phyloP scores from a whole-genome alignment of 768 basidiomycete species.

The Lyophyllum decastes region DNA sequence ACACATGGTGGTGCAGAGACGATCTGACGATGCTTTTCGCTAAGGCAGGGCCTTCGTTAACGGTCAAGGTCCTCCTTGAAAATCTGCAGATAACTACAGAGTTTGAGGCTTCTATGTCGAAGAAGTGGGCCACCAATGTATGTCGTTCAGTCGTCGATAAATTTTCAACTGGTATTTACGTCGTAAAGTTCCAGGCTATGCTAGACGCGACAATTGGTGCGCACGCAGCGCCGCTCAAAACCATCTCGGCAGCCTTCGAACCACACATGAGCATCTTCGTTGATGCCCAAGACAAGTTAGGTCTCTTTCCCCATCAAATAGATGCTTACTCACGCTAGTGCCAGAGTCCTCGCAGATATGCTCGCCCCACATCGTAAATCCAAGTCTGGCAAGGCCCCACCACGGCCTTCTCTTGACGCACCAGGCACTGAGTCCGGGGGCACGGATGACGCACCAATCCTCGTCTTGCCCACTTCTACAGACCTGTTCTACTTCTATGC shows the following conservation, averaged over 20 bases:
- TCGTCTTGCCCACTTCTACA: conserved; percentile 89
- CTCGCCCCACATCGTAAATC: conserved; percentile 73
- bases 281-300: conserved; percentile 93
- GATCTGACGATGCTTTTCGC: conserved; percentile 82
- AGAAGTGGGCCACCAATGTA: conserved; percentile 82
- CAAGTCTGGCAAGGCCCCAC: conserved; percentile 40
- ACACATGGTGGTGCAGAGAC: conserved; percentile 49
- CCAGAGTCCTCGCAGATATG: conserved; percentile 88
- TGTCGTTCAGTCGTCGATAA: conserved; percentile 9
- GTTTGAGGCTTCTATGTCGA: conserved; percentile 80
- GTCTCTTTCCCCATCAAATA: not conserved
- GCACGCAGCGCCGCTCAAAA: conserved; percentile 55
- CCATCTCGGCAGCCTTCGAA: conserved; percentile 90
- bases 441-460: conserved; percentile 49
- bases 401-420: conserved; percentile 70
- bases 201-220: conserved; percentile 52
- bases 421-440: conserved; percentile 38
- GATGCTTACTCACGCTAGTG: not conserved
- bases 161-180: not conserved
- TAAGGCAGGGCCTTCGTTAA: conserved; percentile 72
- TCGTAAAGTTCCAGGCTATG: conserved; percentile 62
- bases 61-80: conserved; percentile 81
- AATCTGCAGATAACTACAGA: conserved; percentile 84
- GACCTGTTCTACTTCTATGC: conserved; percentile 98
- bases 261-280: conserved; percentile 91